phyloP scores from a whole-genome alignment of 768 basidiomycete species.

The Rhodotorula paludigena region DNA sequence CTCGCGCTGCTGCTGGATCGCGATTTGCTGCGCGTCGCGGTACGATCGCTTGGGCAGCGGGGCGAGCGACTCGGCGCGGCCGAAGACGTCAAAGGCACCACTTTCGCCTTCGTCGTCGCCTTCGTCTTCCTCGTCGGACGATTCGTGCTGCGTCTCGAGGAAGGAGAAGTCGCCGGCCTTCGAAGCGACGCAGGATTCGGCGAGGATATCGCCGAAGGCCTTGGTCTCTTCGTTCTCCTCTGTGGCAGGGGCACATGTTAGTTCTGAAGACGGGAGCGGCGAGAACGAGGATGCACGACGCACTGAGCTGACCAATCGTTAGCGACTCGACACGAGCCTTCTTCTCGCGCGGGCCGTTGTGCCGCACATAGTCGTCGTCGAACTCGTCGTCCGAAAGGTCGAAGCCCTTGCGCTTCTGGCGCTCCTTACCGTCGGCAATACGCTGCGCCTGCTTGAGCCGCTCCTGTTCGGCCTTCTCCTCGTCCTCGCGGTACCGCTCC shows the following conservation, averaged over 20 bases:
- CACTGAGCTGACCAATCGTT: constrained; percentile 16
- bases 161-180: background rate
- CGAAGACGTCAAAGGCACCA: background rate
- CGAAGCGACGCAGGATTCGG: background rate
- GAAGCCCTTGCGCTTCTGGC: constrained; percentile 13
- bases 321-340: background rate
- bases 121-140: background rate
- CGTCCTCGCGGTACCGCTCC: constrained; percentile 14
- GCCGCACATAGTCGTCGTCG: constrained; percentile 27
- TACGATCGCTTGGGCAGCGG: background rate
- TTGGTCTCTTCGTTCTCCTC: constrained; percentile 28
- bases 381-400: constrained; percentile 37
- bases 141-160: background rate
- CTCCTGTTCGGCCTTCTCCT: constrained; percentile 18
- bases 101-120: background rate
- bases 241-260: background rate
- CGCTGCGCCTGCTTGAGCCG: constrained; percentile 15
- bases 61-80: background rate
- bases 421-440: constrained; percentile 33
- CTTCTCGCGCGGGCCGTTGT: constrained; percentile 5
- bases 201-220: constrained; percentile 12
- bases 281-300: background rate
- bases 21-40: background rate
- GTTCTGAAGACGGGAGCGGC: background rate
- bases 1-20: background rate